A percentile compares a stretch with the other conserved stretches of the same genome.
Conservation (phyloP, 345 rosid genomes). For the Mangifera indica region DNA sequence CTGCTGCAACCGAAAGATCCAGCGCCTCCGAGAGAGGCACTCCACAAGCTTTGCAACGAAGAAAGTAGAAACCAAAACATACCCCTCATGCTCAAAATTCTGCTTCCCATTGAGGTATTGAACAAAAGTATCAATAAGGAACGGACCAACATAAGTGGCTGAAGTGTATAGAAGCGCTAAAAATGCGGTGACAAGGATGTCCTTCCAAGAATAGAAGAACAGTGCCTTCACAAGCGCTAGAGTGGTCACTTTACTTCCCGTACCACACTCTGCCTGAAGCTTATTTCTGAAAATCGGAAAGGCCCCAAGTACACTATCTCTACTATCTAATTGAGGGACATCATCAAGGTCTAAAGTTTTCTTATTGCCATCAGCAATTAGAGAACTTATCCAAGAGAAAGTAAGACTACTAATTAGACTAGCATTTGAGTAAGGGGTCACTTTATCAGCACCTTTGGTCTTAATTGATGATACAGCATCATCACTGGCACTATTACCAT, state of each 20-base stretch:
- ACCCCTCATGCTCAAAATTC: slow-evolving; percentile 43
- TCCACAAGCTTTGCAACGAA: slow-evolving; percentile 55
- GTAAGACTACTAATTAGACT: slow-evolving; percentile 41
- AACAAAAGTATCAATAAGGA: slow-evolving; percentile 52
- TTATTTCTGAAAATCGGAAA: slow-evolving; percentile 38
- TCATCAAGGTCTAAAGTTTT: slow-evolving; percentile 54
- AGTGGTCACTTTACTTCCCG: slow-evolving; percentile 36
- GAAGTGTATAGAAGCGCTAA: slow-evolving; percentile 28
- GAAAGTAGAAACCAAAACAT: slow-evolving; percentile 40
- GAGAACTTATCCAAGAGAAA: slow-evolving; percentile 61
- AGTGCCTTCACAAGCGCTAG: slow-evolving; percentile 46
- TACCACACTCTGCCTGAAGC: slow-evolving; percentile 36
- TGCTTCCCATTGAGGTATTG: slow-evolving; percentile 40
- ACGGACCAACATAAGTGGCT: slow-evolving; percentile 42
- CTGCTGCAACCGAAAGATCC: slow-evolving; percentile 38
- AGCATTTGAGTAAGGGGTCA: slow-evolving; percentile 46
- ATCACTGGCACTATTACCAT: slow-evolving; percentile 19
- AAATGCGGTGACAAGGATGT: slow-evolving; percentile 28
- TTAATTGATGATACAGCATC: slow-evolving; percentile 35
- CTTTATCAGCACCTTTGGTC: slow-evolving; percentile 34
- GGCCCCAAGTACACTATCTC: slow-evolving; percentile 43
- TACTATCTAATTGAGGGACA: slow-evolving; percentile 56
- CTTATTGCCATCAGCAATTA: slow-evolving; percentile 53
- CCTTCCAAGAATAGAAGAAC: slow-evolving; percentile 39
- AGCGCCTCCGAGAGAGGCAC: slow-evolving; percentile 49